Evolutionary conservation across 495 filamentous ascomycete genomes (phyloP), one percentile per base, ranked within the genome.

Genomic region (Hypoxylon cercidicola): DNA sequence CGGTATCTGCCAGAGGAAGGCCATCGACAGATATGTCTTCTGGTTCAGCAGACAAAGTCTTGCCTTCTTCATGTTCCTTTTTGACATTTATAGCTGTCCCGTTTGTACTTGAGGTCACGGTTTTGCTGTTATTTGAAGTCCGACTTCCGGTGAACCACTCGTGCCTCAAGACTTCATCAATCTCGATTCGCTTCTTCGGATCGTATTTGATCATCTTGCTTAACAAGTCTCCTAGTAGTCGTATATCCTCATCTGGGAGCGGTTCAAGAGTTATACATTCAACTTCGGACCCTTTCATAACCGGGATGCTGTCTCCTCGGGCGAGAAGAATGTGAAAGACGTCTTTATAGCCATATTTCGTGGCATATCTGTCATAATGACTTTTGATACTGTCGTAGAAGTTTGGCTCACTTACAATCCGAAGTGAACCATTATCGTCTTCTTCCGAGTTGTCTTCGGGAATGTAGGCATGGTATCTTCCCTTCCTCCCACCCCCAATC

Each of bases 171-270:
- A 60, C 39, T 3, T 18, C 19, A 3, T 20, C 44, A 15, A 49
- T 49, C 18, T 48, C 18, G 6, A 59, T 7, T 16, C 70, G 70
- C 13, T 64, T 44, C 12, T 65, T 56, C 0, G 68, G 63, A 12
- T n/a, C 20, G 28, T 69, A 70, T 34, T 39, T 59, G 8, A 68
- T 19, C 44, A 68, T 50, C 18, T 54, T 57, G 6, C 25, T 7
- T 18, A 73, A 23, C 46, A 71, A 59, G 48, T 70, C 62, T 10
- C 30, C 46, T 15, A 73, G 57, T 11, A 52, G 50, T 12, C 57
- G 39, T 12, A 61, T 60, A 54, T 73, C 70, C 34, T 59, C 51
- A 9, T 6, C n/a, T n/a, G 12, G 39, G 4, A 16, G 15, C 15
- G 39, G 39, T 3, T 41, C n/a, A 13, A 41, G 4, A 16, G 12